phyloP scores from a whole-genome alignment of 495 filamentous ascomycete species.

The Aspergillus ellipticus region DNA sequence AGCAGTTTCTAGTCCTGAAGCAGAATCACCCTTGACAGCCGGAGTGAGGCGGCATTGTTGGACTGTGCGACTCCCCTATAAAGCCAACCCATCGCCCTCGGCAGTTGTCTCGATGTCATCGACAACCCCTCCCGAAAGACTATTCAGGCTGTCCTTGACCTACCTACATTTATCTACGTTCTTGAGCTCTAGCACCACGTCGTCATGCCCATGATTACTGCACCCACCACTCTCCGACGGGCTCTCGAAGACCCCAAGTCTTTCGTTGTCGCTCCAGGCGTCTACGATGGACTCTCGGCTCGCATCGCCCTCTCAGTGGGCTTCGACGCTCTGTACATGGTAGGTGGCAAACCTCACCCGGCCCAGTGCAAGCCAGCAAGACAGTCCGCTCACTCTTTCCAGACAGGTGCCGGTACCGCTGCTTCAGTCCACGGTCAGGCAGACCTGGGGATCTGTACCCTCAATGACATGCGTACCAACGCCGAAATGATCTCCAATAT shows the following conservation, averaged over 20 bases:
- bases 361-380: not conserved
- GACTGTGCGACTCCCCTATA: not conserved
- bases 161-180: not conserved
- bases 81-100: not conserved
- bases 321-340: conserved; percentile 66
- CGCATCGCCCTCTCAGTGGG: conserved; percentile 59
- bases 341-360: conserved; percentile 12
- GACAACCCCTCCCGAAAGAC: not conserved
- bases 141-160: too few species aligned
- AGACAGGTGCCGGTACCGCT: conserved; percentile 66
- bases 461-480: conserved; percentile 44
- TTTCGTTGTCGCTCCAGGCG: conserved; percentile 51
- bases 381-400: conserved; percentile 5
- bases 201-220: conserved; percentile 30
- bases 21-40: not conserved
- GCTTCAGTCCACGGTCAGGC: conserved; percentile 64
- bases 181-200: not conserved
- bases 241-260: conserved; percentile 21
- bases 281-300: conserved; percentile 68
- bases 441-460: conserved; percentile 59
- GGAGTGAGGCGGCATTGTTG: not conserved
- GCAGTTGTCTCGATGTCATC: not conserved
- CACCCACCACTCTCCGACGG: conserved; percentile 29
- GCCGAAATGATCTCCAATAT: conserved; percentile 44
- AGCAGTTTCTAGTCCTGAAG: not conserved